phyloP scores from a whole-genome alignment of 2,329 filamentous ascomycete species.

The Alternaria longipes region DNA sequence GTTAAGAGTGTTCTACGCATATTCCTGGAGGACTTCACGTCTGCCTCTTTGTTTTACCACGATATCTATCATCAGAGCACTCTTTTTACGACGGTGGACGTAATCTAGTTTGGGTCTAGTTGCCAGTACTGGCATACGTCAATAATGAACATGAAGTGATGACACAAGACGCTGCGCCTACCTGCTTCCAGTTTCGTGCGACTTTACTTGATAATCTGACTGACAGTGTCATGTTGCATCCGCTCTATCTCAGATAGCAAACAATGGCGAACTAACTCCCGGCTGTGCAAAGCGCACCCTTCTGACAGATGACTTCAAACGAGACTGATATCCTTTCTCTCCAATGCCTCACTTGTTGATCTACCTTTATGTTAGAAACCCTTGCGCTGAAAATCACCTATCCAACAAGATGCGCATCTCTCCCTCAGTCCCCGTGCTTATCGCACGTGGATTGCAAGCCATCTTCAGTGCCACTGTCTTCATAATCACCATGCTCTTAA shows the following conservation, averaged over 20 bases:
- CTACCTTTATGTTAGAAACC: neutral
- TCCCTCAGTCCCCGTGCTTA: neutral
- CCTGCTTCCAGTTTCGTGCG: neutral
- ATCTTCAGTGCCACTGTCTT: slow-evolving; percentile 30
- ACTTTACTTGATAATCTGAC: neutral
- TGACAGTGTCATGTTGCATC: too few species aligned
- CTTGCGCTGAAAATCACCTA: neutral
- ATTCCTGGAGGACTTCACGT: neutral
- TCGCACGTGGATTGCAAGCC: slow-evolving; percentile 25
- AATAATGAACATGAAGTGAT: neutral
- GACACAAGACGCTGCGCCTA: neutral
- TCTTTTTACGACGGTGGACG: neutral
- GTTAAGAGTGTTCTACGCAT: neutral
- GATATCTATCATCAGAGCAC: neutral
- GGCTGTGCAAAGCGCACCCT: neutral
- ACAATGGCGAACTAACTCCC: neutral
- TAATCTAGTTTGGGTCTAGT: neutral
- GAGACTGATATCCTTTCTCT: neutral
- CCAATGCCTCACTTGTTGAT: neutral
- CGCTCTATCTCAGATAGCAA: neutral
- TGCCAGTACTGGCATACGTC: neutral
- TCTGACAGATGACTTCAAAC: neutral
- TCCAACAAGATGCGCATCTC: neutral
- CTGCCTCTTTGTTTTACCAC: neutral
- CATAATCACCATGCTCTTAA: slow-evolving; percentile 23